Evolutionary conservation across 2,329 filamentous ascomycete species (phyloP), one percentile per base, ranked within the genome.

Genomic region (Trematosphaeria pertusa): DNA sequence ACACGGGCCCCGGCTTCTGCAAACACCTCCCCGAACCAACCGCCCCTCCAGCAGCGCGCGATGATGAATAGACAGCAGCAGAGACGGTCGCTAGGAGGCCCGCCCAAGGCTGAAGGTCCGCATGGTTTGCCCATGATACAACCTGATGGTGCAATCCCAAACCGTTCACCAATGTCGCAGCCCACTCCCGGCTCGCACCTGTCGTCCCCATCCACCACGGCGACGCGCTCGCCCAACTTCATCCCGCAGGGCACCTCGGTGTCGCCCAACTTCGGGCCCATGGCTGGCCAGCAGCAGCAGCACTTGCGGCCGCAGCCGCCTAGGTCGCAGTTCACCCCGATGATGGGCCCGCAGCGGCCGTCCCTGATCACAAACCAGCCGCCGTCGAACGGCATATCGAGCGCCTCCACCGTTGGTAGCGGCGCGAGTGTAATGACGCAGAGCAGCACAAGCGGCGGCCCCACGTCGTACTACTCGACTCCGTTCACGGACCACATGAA

Each of bases 401-500:
- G 55, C 48, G 62, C 69, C 10, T 70, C 71, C 17, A 67, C 67
- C 41, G 62, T 66, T 35, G 68, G 63, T 43, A 72, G 65, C 49
- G 68, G 59, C 41, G 60, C 59, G 46, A 73, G 65, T 52, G 67
- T 56, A 50, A 68, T 69, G 58, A 69, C 61, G 21, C 66, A 70
- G 28, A 68, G 62, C 54, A 71, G 65, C 43, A 61, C 60, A 28
- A 59, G 50, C 34, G 61, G 56, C 37, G 70, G 64, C 33, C 71
- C 79, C 31, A 74, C 78, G 14, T 73, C 75, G 42, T 96, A 88
- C 74, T 97, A 96, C 69, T 86, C 89, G 38, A 88, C 90, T 47
- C 88, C 89, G 14, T 97, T 96, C 75, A 91, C 95, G 69, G 94
- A 89, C 72, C 93, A 97, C 73, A 92, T 95, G 74, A 89, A 95